Conservation (phyloP, 768 basidiomycete species). For the Suillus occidentalis region DNA sequence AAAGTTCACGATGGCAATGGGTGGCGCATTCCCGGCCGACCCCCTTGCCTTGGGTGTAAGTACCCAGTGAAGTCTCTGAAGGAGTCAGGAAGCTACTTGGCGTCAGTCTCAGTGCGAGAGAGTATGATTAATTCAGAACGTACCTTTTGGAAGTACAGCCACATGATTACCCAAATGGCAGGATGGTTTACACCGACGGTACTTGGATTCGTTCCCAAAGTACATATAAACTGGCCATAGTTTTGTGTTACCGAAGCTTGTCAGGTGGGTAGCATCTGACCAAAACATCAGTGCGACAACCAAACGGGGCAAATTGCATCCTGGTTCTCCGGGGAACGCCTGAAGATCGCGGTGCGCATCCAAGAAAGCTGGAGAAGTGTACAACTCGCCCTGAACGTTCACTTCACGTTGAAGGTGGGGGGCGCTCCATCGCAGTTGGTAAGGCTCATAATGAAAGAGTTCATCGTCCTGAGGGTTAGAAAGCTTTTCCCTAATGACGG, state of each 20-base stretch:
- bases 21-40: no score
- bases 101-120: no score
- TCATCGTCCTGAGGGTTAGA: background rate
- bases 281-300: slow-evolving; percentile 16
- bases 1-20: no score
- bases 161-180: slow-evolving; percentile 10
- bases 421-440: background rate
- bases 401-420: background rate
- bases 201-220: slow-evolving; percentile 24
- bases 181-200: slow-evolving; percentile 19
- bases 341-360: slow-evolving; percentile 18
- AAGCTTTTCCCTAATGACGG: background rate
- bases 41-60: no score
- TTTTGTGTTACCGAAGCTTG: slow-evolving; percentile 20
- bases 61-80: no score
- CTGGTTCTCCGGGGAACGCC: slow-evolving; percentile 15
- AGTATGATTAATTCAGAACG: no score
- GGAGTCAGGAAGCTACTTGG: no score
- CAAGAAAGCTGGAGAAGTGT: background rate
- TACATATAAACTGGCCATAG: slow-evolving; percentile 24
- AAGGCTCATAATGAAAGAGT: background rate
- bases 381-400: background rate
- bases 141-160: slow-evolving; percentile 14
- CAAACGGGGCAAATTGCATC: slow-evolving; percentile 14
- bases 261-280: slow-evolving; percentile 23